phyloP scores from a whole-genome alignment of 495 filamentous ascomycete species.

The Cercophora scortea region DNA sequence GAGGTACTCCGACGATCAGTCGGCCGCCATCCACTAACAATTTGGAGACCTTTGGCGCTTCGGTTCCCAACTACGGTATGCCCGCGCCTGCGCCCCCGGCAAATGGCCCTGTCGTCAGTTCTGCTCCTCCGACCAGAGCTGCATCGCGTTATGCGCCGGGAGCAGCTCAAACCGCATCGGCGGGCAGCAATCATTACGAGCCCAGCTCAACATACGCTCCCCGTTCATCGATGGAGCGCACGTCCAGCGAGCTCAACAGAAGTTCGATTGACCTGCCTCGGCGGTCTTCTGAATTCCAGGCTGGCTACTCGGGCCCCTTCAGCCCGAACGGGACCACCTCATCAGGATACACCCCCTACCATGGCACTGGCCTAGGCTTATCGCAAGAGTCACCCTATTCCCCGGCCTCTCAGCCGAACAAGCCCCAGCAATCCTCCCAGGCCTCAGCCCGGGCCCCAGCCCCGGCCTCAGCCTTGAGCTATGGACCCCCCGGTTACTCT shows the following conservation, averaged over 20 bases:
- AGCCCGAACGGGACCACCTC: conserved; percentile 19
- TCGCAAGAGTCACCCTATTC: conserved; percentile 11
- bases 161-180: conserved; percentile 19
- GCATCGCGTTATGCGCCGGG: conserved; percentile 59
- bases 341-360: conserved; percentile 23
- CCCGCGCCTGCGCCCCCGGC: conserved; percentile 16
- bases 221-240: conserved; percentile 36
- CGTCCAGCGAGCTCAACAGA: conserved; percentile 33
- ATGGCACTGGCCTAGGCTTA: conserved; percentile 2
- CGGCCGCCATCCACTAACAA: conserved; percentile 70
- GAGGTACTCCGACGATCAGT: conserved; percentile 75
- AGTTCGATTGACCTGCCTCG: conserved; percentile 37
- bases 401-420: conserved; percentile 5
- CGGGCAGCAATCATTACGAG: conserved; percentile 25
- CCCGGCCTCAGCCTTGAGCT: conserved; percentile 8
- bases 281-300: conserved; percentile 35
- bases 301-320: conserved; percentile 24
- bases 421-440: neutral
- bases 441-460: conserved; percentile 2
- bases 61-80: conserved; percentile 25
- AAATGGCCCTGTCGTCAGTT: conserved; percentile 21
- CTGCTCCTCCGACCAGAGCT: conserved; percentile 29
- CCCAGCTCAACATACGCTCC: conserved; percentile 32
- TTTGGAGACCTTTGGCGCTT: conserved; percentile 54
- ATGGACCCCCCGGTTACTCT: conserved; percentile 17